phyloP scores from a whole-genome alignment of 2,329 filamentous ascomycete genomes.

The Sclerotinia minor region DNA sequence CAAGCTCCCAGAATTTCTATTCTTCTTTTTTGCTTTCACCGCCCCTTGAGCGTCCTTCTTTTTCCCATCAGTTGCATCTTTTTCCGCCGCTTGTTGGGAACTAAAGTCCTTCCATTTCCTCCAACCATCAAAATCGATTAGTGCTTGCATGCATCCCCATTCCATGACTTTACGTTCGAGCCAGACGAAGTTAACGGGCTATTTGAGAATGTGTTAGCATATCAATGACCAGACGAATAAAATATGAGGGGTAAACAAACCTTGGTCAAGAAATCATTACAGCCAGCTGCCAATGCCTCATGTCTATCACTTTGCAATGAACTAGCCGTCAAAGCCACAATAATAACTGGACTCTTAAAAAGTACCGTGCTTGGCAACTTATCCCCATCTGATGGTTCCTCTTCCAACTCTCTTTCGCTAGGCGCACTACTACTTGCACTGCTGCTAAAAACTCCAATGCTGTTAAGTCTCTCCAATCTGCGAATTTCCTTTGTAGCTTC shows the following conservation, averaged over 20 bases:
- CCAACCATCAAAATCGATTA: conserved; percentile 99
- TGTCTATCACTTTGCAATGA: conserved; percentile 93
- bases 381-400: conserved; percentile 62
- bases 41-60: conserved; percentile 24
- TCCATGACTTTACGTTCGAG: conserved; percentile 97
- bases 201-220: conserved; percentile 22
- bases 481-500: conserved; percentile 95
- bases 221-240: neutral
- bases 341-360: conserved; percentile 97
- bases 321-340: conserved; percentile 92
- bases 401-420: conserved; percentile 45
- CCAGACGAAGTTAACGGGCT: conserved; percentile 98
- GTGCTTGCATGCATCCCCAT: conserved; percentile 99
- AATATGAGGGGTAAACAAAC: conserved; percentile 50
- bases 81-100: conserved; percentile 35
- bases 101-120: conserved; percentile 88
- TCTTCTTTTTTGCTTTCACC: conserved; percentile 34
- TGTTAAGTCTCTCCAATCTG: conserved; percentile 83
- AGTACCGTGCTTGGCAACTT: conserved; percentile 65
- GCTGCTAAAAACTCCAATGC: conserved; percentile 87
- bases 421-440: conserved; percentile 57
- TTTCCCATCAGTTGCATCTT: conserved; percentile 28
- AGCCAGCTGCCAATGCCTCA: conserved; percentile 90
- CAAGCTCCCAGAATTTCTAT: conserved; percentile 30
- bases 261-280: conserved; percentile 98